These are phyloP conservation scores for Pulveroboletus sp. DNA, from an alignment of 768 basidiomycete genomes.

Conservation along the genomic window DNA sequence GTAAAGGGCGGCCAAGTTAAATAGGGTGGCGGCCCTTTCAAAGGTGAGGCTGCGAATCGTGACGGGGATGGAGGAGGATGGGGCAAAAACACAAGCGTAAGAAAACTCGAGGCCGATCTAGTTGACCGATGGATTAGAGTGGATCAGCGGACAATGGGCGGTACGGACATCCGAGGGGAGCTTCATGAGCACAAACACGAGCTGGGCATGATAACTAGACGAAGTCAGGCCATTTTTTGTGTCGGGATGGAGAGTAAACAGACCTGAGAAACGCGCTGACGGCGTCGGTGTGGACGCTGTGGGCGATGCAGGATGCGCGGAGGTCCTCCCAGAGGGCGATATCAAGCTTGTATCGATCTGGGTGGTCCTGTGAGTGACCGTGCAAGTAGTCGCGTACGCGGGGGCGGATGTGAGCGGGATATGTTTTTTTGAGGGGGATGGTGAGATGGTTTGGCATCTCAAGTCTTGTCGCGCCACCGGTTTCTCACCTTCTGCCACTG, in stretches of 20 bases:
- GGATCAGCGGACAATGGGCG: slow-evolving; percentile 6
- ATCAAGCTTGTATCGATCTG: slow-evolving; percentile 80
- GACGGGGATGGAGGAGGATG: slow-evolving; percentile 47
- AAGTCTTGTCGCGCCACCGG: slow-evolving; percentile 10
- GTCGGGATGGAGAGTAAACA: slow-evolving; percentile 22
- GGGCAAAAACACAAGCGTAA: slow-evolving; percentile 68
- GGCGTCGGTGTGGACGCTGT: slow-evolving; percentile 51
- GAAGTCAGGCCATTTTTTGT: slow-evolving; percentile 1
- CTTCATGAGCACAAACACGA: slow-evolving; percentile 78
- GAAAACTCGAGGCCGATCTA: slow-evolving; percentile 70
- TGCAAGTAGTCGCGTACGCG: slow-evolving; percentile 62
- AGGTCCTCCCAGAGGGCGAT: slow-evolving; percentile 65
- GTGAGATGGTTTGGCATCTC: slow-evolving; percentile 73
- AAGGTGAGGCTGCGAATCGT: slow-evolving; percentile 71
- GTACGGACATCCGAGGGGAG: slow-evolving; percentile 68
- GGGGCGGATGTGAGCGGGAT: slow-evolving; percentile 47
- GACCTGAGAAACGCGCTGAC: slow-evolving; percentile 54
- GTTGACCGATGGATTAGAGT: slow-evolving; percentile 4
- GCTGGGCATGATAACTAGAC: slow-evolving; percentile 85
- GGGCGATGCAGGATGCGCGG: slow-evolving; percentile 52
- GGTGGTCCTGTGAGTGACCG: slow-evolving; percentile 66
- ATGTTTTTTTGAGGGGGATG: slow-evolving; percentile 72
- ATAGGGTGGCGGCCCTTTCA: slow-evolving; percentile 74
- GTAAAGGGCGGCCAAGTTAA: slow-evolving; percentile 84
- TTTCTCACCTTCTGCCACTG: background rate